Evolutionary conservation across 2,329 filamentous ascomycete genomes (phyloP).

Genomic region (Fusarium sp.): DNA sequence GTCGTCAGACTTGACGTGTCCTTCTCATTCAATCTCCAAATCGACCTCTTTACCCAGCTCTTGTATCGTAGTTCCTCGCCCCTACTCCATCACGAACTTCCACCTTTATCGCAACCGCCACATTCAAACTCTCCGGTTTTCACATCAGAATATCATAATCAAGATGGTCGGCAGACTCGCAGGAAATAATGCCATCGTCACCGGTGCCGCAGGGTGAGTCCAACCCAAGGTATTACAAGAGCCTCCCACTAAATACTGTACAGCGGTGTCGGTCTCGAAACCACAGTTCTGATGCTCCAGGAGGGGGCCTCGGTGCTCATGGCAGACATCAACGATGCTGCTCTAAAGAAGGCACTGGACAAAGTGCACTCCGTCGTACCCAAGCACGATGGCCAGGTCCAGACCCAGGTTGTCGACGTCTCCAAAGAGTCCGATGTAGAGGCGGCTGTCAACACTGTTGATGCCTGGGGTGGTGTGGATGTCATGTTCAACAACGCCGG

Average conservation of each 20-base stretch:
- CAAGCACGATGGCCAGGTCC: conserved; percentile 22
- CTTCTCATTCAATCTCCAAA: no score
- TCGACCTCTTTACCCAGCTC: no score
- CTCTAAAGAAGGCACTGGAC: conserved; percentile 39
- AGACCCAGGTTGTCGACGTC: conserved; percentile 73
- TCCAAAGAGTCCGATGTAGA: conserved; percentile 86
- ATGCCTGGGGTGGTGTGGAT: conserved; percentile 88
- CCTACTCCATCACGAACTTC: no score
- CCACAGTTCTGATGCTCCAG: background rate
- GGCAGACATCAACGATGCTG: background rate
- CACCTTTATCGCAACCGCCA: background rate
- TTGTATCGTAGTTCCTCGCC: no score
- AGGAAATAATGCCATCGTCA: conserved; percentile 79
- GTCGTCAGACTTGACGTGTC: no score
- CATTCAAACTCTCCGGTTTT: background rate
- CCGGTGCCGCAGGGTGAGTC: conserved; percentile 85
- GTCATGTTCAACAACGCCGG: conserved; percentile 97
- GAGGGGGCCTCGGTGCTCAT: background rate
- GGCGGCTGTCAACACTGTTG: conserved; percentile 80
- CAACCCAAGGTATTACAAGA: no score
- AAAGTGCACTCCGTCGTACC: conserved; percentile 82
- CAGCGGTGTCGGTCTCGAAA: conserved; percentile 1
- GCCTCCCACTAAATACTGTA: background rate
- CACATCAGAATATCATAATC: background rate
- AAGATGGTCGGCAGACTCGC: conserved; percentile 62